Percentiles rank a stretch among this genome's conserved stretches.
These are phyloP conservation scores for Sphaerulina musiva DNA, from an alignment of 2,329 filamentous ascomycete genomes.

Conservation along the genomic window DNA sequence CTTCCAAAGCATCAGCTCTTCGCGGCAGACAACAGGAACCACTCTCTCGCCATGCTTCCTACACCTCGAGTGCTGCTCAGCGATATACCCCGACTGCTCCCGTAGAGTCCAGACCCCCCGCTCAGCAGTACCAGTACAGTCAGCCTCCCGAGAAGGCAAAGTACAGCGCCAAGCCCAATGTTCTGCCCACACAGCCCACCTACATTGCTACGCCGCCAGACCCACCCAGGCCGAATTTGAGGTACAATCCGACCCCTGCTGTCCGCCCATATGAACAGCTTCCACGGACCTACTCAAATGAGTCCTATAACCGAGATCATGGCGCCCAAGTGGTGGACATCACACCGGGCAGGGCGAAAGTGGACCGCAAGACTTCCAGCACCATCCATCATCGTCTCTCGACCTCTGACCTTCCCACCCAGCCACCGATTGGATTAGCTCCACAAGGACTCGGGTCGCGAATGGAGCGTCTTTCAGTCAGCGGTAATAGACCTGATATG, in stretches of 20 bases:
- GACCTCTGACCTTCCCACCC: constrained; percentile 6
- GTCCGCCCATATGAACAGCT: constrained; percentile 19
- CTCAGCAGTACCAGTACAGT: constrained; percentile 35
- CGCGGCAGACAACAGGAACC: constrained; percentile 8
- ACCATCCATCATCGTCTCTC: constrained; percentile 20
- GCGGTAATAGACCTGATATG: constrained; percentile 40
- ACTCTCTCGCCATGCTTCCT: constrained; percentile 18
- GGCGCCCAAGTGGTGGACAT: constrained; percentile 38
- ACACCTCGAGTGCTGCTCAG: constrained; percentile 18
- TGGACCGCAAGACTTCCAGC: constrained; percentile 16
- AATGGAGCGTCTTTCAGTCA: constrained; percentile 45
- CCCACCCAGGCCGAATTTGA: constrained; percentile 12
- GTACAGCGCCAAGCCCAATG: constrained; percentile 37
- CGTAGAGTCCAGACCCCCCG: constrained; percentile 18
- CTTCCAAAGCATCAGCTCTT: constrained; percentile 8
- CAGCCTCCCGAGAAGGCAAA: constrained; percentile 37
- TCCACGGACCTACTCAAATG: constrained; percentile 20
- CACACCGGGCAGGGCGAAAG: constrained; percentile 32
- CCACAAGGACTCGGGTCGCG: constrained; percentile 34
- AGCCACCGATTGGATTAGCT: constrained; percentile 19
- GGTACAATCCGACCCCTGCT: constrained; percentile 15
- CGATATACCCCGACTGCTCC: constrained; percentile 22
- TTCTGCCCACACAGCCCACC: background rate
- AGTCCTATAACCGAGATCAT: constrained; percentile 21
- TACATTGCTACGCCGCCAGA: constrained; percentile 19